Percentiles rank a stretch among this genome's conserved stretches.
Evolutionary conservation across 202 grass and related monocot genomes (phyloP).

Genomic region (Musa balbisiana): DNA sequence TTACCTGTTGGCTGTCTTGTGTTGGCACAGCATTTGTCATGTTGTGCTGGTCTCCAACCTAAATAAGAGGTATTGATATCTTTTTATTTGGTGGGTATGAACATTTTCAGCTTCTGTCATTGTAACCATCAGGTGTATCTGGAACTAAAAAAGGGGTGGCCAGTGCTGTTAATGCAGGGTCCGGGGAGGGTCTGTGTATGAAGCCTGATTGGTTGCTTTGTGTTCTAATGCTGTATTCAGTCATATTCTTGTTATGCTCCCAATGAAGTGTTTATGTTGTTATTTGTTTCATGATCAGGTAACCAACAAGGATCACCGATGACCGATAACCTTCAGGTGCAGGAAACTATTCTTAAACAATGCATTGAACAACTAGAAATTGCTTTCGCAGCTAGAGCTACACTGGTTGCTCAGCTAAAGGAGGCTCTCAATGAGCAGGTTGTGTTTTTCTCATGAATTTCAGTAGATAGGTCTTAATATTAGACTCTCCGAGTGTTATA

Average conservation of each 20-base stretch:
- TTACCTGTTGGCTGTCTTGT: no score
- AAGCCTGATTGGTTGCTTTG: neutral
- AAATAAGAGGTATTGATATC: no score
- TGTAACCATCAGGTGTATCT: no score
- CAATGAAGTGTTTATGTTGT: neutral
- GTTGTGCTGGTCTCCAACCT: no score
- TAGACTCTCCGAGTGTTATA: conserved; percentile 7
- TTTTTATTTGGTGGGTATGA: no score
- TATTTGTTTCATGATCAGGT: conserved; percentile 6
- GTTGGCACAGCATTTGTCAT: no score
- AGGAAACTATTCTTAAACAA: conserved; percentile 58
- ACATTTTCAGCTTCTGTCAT: no score
- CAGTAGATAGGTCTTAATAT: neutral
- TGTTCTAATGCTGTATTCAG: neutral
- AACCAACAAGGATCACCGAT: conserved; percentile 18
- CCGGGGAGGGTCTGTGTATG: no score
- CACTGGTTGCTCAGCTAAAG: conserved; percentile 67
- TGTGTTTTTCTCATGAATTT: conserved; percentile 13
- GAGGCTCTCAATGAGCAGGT: conserved; percentile 92
- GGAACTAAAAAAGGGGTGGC: no score
- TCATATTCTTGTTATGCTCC: neutral
- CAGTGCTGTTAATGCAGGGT: no score
- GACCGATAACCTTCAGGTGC: conserved; percentile 56
- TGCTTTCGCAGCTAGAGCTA: conserved; percentile 55
- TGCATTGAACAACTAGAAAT: conserved; percentile 74